Conservation (phyloP, 2,329 filamentous ascomycete genomes). For the Zymoseptoria brevis region DNA sequence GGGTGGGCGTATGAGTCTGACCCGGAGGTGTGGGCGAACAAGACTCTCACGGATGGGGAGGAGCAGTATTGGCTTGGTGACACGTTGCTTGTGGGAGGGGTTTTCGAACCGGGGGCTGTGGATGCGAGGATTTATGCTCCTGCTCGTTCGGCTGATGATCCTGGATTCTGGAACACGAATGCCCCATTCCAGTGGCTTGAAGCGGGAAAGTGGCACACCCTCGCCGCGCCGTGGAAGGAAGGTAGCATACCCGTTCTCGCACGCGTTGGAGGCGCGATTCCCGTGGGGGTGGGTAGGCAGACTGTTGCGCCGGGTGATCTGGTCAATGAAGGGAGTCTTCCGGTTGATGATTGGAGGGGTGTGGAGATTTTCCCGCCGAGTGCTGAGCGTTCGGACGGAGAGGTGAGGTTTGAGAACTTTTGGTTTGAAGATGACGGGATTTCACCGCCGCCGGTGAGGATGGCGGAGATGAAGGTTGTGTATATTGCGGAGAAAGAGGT, state of each 20-base stretch:
- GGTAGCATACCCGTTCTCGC: constrained; percentile 50
- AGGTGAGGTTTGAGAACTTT: constrained; percentile 31
- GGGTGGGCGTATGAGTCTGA: constrained; percentile 66
- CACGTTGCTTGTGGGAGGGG: constrained; percentile 56
- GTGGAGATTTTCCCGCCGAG: constrained; percentile 51
- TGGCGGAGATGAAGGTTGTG: constrained; percentile 37
- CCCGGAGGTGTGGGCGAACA: constrained; percentile 54
- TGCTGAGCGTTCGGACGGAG: constrained; percentile 30
- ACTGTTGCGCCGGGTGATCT: constrained; percentile 46
- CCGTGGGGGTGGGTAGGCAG: constrained; percentile 45
- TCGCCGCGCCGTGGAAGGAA: constrained; percentile 43
- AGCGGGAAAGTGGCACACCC: constrained; percentile 47
- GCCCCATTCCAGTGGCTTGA: constrained; percentile 51
- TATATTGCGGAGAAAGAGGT: constrained; percentile 40
- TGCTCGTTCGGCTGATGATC: constrained; percentile 30
- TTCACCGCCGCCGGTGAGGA: constrained; percentile 33
- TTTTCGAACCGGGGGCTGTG: constrained; percentile 53
- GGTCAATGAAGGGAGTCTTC: constrained; percentile 37
- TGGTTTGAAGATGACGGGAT: constrained; percentile 55
- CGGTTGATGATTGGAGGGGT: constrained; percentile 48
- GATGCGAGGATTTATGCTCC: constrained; percentile 57
- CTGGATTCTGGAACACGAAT: constrained; percentile 58
- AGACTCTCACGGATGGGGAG: constrained; percentile 53
- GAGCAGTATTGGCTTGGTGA: constrained; percentile 68
- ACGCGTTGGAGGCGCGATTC: constrained; percentile 47